Percentiles rank a stretch among this genome's conserved stretches.
Conservation (phyloP, 2,329 filamentous ascomycete species). For the Tolypocladium pustulatum region DNA sequence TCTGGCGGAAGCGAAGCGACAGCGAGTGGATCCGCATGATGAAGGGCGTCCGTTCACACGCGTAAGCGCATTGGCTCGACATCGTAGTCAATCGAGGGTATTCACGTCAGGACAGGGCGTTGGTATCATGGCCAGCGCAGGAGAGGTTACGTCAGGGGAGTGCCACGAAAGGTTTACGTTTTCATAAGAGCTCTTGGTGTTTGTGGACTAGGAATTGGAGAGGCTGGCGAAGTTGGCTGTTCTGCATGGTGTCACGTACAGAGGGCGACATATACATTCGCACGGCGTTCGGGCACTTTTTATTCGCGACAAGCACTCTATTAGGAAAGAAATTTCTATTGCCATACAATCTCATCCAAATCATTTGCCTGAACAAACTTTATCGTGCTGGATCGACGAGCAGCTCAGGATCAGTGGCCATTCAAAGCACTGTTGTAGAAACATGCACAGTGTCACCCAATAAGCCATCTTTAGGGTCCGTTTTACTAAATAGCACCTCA, state of each 20-base stretch:
- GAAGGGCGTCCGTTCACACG: neutral
- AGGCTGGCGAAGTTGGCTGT: neutral
- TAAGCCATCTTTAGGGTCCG: no score
- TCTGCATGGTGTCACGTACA: neutral
- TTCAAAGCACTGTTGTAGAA: neutral
- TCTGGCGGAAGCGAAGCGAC: neutral
- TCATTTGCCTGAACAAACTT: neutral
- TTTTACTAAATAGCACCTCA: no score
- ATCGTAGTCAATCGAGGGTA: neutral
- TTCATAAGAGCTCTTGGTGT: neutral
- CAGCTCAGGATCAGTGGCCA: neutral
- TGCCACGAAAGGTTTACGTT: conserved; percentile 10
- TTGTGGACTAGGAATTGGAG: neutral
- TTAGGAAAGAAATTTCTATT: neutral
- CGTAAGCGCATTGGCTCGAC: neutral
- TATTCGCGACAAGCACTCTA: neutral
- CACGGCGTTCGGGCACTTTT: neutral
- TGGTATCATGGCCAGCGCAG: conserved; percentile 12
- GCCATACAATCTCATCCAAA: neutral
- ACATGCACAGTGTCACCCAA: no score
- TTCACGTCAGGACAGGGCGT: conserved; percentile 3
- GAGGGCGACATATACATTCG: neutral
- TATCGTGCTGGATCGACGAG: neutral
- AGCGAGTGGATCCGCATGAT: neutral
- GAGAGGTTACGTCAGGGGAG: conserved; percentile 1